Conservation (phyloP, 306 rosid species). For the Citrullus colocynthis region DNA sequence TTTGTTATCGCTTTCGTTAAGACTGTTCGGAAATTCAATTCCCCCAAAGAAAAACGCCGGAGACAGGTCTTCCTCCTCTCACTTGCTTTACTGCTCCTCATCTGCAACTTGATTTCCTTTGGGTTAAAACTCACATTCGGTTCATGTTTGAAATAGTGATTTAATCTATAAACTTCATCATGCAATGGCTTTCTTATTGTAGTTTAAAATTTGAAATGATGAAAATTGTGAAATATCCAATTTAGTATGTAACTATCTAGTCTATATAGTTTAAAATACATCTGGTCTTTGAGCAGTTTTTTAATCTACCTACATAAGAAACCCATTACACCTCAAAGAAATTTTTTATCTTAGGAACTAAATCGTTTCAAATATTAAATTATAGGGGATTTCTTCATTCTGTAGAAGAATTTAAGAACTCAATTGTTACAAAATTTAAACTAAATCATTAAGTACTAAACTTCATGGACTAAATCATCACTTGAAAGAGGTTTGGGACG, state of each 20-base stretch:
- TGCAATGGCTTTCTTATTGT: neutral
- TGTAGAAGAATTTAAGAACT: too few relatives aligned
- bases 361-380: neutral
- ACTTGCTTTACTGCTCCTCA: neutral
- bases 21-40: slow-evolving; percentile 53
- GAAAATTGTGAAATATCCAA: neutral
- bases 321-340: neutral
- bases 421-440: too few relatives aligned
- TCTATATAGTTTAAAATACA: neutral
- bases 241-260: neutral
- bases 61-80: slow-evolving; percentile 32
- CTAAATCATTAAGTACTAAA: too few relatives aligned
- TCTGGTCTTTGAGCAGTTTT: neutral
- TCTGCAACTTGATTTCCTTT: neutral
- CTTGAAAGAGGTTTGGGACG: neutral
- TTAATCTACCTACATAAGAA: neutral
- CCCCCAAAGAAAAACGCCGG: slow-evolving; percentile 78
- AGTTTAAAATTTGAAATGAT: neutral
- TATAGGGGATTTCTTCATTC: too few relatives aligned
- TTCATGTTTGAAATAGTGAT: neutral
- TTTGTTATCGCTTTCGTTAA: slow-evolving; percentile 64
- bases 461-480: too few relatives aligned
- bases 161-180: neutral
- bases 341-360: neutral
- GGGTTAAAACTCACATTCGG: neutral